phyloP scores from a whole-genome alignment of 768 basidiomycete species.

The Chalciporus piperatus region DNA sequence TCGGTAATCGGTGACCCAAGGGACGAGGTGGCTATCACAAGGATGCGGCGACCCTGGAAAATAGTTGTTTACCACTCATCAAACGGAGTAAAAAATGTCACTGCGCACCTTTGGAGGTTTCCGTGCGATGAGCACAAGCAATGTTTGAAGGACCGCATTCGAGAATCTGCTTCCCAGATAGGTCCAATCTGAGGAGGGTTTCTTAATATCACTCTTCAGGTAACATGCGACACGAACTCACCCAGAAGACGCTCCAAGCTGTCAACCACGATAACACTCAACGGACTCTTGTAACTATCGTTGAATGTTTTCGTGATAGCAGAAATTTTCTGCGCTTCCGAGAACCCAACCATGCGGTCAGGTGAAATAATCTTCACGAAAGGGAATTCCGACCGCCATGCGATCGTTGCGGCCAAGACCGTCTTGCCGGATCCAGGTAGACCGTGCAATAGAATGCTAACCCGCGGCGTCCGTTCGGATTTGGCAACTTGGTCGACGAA shows the following conservation, averaged over 20 bases:
- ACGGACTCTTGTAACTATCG: constrained; percentile 96
- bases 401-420: constrained; percentile 90
- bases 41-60: constrained; percentile 78
- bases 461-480: constrained; percentile 87
- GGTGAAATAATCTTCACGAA: constrained; percentile 98
- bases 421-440: constrained; percentile 93
- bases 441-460: constrained; percentile 87
- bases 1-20: constrained; percentile 82
- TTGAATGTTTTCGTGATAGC: constrained; percentile 90
- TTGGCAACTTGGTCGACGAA: constrained; percentile 93
- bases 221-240: constrained; percentile 33
- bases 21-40: constrained; percentile 92
- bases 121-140: constrained; percentile 84
- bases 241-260: constrained; percentile 91
- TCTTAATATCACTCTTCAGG: constrained; percentile 1
- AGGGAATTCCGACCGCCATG: constrained; percentile 89
- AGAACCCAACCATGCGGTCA: constrained; percentile 94
- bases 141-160: constrained; percentile 85
- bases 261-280: constrained; percentile 95
- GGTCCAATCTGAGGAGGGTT: constrained; percentile 74
- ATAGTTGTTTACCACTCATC: constrained; percentile 7
- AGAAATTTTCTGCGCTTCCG: constrained; percentile 88
- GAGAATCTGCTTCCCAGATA: constrained; percentile 97
- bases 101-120: constrained; percentile 83
- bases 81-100: background rate